Evolutionary conservation across 495 filamentous ascomycete species (phyloP).

Genomic region (Penicillium simplicissimum): DNA sequence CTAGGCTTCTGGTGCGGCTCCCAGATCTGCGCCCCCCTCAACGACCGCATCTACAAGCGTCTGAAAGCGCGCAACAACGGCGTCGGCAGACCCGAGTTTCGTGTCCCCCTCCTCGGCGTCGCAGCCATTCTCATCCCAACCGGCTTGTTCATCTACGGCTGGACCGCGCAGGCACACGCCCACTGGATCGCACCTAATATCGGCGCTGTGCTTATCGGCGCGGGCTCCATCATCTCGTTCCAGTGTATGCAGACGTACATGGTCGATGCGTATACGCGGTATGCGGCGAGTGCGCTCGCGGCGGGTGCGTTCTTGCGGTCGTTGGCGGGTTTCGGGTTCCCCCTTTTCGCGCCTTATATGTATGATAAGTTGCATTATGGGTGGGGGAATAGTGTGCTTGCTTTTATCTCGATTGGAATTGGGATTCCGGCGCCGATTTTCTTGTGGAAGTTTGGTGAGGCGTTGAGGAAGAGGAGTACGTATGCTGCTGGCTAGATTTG

Average conservation of each 20-base stretch:
- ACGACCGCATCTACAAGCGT: conserved; percentile 63
- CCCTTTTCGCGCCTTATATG: conserved; percentile 71
- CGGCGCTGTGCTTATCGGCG: conserved; percentile 59
- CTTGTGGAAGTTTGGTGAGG: conserved; percentile 60
- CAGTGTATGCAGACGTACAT: conserved; percentile 75
- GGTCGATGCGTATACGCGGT: conserved; percentile 75
- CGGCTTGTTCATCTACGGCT: conserved; percentile 73
- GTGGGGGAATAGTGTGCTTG: conserved; percentile 65
- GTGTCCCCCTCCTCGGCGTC: conserved; percentile 62
- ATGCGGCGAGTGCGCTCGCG: conserved; percentile 70
- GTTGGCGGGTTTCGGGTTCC: conserved; percentile 73
- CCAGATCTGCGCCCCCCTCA: conserved; percentile 62
- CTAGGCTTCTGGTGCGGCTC: conserved; percentile 67
- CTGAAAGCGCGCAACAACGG: conserved; percentile 61
- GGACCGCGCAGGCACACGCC: conserved; percentile 59
- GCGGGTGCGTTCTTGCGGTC: conserved; percentile 67
- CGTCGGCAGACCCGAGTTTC: conserved; percentile 64
- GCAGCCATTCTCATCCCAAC: conserved; percentile 59
- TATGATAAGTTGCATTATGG: conserved; percentile 59
- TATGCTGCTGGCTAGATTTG: conserved; percentile 60
- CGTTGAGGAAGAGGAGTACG: conserved; percentile 59
- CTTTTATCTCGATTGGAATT: conserved; percentile 53
- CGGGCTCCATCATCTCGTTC: conserved; percentile 63
- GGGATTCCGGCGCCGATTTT: conserved; percentile 62
- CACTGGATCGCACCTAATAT: conserved; percentile 78